Evolutionary conservation across 495 filamentous ascomycete genomes (phyloP).

Genomic region (Glutinoglossum americanum): DNA sequence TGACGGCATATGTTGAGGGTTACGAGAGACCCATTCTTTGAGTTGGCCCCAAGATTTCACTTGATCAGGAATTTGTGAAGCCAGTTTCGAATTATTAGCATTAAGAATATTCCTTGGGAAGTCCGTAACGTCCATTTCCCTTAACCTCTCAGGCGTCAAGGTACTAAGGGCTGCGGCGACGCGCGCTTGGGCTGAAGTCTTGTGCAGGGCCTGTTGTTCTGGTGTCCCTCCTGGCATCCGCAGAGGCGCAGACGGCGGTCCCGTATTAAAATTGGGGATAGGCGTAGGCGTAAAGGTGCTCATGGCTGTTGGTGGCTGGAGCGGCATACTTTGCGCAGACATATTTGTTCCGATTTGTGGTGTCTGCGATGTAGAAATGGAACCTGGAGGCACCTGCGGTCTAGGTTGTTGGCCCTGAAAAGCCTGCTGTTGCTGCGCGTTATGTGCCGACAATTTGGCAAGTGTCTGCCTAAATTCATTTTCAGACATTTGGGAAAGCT

Average conservation of each 20-base stretch:
- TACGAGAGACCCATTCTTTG: constrained; percentile 35
- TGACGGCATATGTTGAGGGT: constrained; percentile 21
- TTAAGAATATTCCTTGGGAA: constrained; percentile 6
- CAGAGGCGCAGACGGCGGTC: not conserved
- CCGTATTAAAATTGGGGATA: not conserved
- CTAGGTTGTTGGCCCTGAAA: constrained; percentile 4
- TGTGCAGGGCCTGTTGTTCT: no score
- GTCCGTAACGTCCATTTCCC: constrained; percentile 1
- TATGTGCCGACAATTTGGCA: not conserved
- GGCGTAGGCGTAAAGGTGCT: not conserved
- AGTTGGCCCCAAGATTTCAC: constrained; percentile 54
- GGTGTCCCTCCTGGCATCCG: not conserved
- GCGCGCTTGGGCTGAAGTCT: no score
- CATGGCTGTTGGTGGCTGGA: not conserved
- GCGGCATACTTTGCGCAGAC: not conserved
- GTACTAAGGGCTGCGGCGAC: not conserved
- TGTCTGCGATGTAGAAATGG: not conserved
- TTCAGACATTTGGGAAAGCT: not conserved
- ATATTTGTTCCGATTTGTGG: not conserved
- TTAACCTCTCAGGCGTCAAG: constrained; percentile 3
- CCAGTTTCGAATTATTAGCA: constrained; percentile 8
- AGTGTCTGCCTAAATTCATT: not conserved
- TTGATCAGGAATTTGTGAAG: constrained; percentile 29
- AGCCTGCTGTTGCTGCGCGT: constrained; percentile 6
- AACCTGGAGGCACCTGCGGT: not conserved